Evolutionary conservation across 805 yeast genomes (phyloP).

Genomic region (Ogataea pini): DNA sequence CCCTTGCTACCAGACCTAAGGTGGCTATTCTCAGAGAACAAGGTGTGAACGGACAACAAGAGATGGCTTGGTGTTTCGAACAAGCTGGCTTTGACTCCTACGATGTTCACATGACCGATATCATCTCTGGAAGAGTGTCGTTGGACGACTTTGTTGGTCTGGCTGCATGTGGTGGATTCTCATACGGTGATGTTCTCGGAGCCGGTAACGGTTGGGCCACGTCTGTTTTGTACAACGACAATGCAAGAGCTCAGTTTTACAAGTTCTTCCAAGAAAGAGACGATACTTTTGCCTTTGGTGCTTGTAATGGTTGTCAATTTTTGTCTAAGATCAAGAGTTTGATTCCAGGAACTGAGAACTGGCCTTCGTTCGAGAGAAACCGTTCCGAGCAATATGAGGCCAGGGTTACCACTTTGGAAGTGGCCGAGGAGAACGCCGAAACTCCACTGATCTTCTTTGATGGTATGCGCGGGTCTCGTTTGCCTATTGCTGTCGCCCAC

Average conservation of each 20-base stretch:
- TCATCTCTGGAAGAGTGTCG: slow-evolving; percentile 68
- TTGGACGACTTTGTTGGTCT: slow-evolving; percentile 84
- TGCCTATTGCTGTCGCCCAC: slow-evolving; percentile 98
- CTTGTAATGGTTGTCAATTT: slow-evolving; percentile 98
- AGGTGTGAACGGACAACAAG: slow-evolving; percentile 97
- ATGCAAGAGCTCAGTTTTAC: slow-evolving; percentile 72
- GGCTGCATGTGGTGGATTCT: slow-evolving; percentile 99
- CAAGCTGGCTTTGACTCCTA: slow-evolving; percentile 93
- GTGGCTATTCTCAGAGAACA: slow-evolving; percentile 97
- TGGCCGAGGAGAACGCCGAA: slow-evolving; percentile 53
- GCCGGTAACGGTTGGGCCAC: slow-evolving; percentile 99
- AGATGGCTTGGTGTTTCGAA: slow-evolving; percentile 96
- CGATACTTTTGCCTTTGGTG: slow-evolving; percentile 96
- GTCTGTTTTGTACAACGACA: slow-evolving; percentile 82
- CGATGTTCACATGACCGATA: slow-evolving; percentile 96
- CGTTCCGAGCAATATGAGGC: slow-evolving; percentile 94
- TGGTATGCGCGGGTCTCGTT: slow-evolving; percentile 88
- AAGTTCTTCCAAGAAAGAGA: slow-evolving; percentile 81
- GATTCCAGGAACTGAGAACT: slow-evolving; percentile 90
- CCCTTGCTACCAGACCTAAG: slow-evolving; percentile 58
- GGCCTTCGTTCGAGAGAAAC: slow-evolving; percentile 96
- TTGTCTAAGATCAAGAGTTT: slow-evolving; percentile 79
- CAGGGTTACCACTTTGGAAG: slow-evolving; percentile 85
- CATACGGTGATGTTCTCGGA: slow-evolving; percentile 97
- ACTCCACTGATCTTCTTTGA: slow-evolving; percentile 69